A percentile compares a stretch with the other conserved stretches of the same genome.
Evolutionary conservation across 2,329 filamentous ascomycete species (phyloP).

Genomic region (Nigrograna mackinnonii): DNA sequence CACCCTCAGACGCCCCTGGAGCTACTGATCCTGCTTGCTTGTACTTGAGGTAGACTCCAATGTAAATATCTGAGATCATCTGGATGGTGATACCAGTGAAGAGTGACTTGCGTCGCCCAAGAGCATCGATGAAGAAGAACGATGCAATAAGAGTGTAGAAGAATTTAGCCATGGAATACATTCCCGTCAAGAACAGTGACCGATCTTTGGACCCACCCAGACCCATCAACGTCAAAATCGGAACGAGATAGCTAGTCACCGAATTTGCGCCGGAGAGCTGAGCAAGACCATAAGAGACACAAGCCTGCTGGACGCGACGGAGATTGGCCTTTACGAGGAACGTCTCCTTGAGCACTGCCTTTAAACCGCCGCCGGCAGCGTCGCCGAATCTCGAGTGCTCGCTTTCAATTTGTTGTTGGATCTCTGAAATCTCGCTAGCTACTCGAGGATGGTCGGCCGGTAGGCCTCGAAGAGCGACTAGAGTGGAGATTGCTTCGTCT

Average conservation of each 20-base stretch:
- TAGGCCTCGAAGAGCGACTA: constrained; percentile 31
- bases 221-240: constrained; percentile 46
- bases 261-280: constrained; percentile 51
- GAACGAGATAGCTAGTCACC: constrained; percentile 50
- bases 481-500: constrained; percentile 28
- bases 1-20: constrained; percentile 37
- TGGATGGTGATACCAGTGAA: constrained; percentile 43
- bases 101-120: constrained; percentile 36
- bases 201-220: constrained; percentile 27
- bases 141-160: constrained; percentile 45
- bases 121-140: constrained; percentile 50
- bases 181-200: constrained; percentile 45
- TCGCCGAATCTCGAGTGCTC: constrained; percentile 9
- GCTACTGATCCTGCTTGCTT: constrained; percentile 25
- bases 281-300: constrained; percentile 21
- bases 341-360: constrained; percentile 13
- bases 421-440: constrained; percentile 9
- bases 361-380: background rate
- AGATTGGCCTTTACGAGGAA: constrained; percentile 17
- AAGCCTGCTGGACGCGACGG: constrained; percentile 14
- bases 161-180: constrained; percentile 51
- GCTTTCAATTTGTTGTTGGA: constrained; percentile 6
- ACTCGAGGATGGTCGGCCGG: constrained; percentile 8
- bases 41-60: constrained; percentile 46
- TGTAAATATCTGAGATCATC: constrained; percentile 46